phyloP scores from a whole-genome alignment of 495 filamentous ascomycete species.

The Penicillium mononematosum region DNA sequence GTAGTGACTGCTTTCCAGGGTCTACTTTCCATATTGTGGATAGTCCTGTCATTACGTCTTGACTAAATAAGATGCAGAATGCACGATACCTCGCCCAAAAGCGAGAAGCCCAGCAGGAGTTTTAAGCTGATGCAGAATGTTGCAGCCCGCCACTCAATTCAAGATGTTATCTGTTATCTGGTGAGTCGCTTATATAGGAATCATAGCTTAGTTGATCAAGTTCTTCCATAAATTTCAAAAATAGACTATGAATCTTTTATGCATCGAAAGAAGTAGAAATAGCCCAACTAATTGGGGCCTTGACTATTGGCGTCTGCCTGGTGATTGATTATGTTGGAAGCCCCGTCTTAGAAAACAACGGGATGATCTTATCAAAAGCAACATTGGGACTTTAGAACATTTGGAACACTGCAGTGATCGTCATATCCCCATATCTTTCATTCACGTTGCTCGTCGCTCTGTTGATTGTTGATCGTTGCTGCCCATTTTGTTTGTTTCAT shows the following conservation, averaged over 20 bases:
- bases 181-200: too few species aligned
- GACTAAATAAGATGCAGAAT: neutral
- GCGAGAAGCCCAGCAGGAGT: neutral
- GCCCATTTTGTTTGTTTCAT: conserved; percentile 29
- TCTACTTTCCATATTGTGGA: neutral
- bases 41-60: neutral
- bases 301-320: neutral
- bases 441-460: neutral
- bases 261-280: too few species aligned
- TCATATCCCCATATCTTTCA: neutral
- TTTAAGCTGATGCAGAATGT: neutral
- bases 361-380: neutral
- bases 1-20: neutral
- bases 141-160: too few species aligned
- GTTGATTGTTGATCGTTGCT: neutral
- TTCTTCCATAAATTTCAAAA: too few species aligned
- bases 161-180: too few species aligned
- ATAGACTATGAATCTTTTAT: too few species aligned
- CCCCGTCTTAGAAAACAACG: neutral
- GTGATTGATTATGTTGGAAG: neutral
- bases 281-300: too few species aligned
- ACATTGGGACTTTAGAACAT: neutral
- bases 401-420: neutral
- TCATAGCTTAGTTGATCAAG: too few species aligned
- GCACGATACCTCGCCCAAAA: neutral